Base-by-base conservation (phyloP, 208 protist genomes). In the Novymonas esmeraldas region DNA sequence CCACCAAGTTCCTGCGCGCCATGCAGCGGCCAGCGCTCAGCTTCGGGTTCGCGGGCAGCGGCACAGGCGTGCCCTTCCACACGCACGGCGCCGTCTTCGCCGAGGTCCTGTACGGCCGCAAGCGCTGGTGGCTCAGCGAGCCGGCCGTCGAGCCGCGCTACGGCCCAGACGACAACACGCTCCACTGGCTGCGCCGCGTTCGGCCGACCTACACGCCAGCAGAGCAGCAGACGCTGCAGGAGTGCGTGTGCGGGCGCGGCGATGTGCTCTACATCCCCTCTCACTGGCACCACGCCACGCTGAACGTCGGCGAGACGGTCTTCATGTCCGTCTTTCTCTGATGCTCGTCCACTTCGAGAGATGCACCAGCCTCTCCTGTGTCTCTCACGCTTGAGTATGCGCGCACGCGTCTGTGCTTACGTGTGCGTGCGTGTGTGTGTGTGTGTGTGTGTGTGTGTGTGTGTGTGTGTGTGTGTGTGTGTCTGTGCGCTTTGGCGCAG, bases 321-420 rank as follows among this genome's bases (percentile, higher is more conserved):
- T 87, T 85, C 75, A 87, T 87, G 68, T 71, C 70, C 4, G 74
- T 72, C 1, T 87, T 85, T 48, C 22, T 85, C 3, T 83, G 36
- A 51, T n/a, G n/a, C n/a, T n/a, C n/a, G n/a, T n/a, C n/a, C n/a
- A n/a, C n/a, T n/a, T n/a, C n/a, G n/a, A n/a, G n/a, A n/a, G n/a
- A n/a, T n/a, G n/a, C n/a, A n/a, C n/a, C n/a, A n/a, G n/a, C n/a
- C n/a, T n/a, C n/a, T n/a, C n/a, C n/a, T n/a, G n/a, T n/a, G n/a
- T n/a, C n/a, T n/a, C n/a, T n/a, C n/a, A n/a, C n/a, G n/a, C n/a
- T n/a, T n/a, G n/a, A n/a, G n/a, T n/a, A n/a, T n/a, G n/a, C n/a
- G n/a, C n/a, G n/a, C n/a, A n/a, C n/a, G n/a, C n/a, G n/a, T n/a
- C n/a, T n/a, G n/a, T n/a, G n/a, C n/a, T n/a, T n/a, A n/a, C n/a